phyloP scores from a whole-genome alignment of 495 filamentous ascomycete genomes.

The Tuber melanosporum region DNA sequence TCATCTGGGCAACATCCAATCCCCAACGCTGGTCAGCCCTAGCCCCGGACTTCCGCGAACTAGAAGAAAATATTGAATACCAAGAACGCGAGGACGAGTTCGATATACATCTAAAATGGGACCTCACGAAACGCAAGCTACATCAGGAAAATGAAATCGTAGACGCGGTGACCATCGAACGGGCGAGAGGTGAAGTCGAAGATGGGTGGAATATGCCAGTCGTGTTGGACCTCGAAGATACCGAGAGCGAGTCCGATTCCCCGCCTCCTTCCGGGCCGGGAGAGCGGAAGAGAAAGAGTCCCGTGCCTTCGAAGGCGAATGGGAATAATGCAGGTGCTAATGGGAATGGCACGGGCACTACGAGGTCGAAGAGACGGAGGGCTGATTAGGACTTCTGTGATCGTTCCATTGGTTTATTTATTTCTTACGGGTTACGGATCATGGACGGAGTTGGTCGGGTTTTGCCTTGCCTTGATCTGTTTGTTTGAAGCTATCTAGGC shows the following conservation, averaged over 20 bases:
- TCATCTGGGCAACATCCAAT: constrained; percentile 85
- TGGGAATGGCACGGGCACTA: not conserved
- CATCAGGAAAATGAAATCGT: constrained; percentile 79
- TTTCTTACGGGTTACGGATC: constrained; percentile 1
- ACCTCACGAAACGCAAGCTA: constrained; percentile 81
- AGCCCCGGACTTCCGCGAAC: constrained; percentile 92
- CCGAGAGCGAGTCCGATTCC: constrained; percentile 69
- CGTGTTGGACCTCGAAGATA: constrained; percentile 68
- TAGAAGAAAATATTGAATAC: constrained; percentile 97
- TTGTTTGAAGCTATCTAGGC: not conserved
- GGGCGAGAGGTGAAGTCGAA: constrained; percentile 55
- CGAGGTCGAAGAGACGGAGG: not conserved
- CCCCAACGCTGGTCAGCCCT: constrained; percentile 95
- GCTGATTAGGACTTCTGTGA: not conserved
- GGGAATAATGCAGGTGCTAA: not conserved
- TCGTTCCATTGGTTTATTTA: not conserved
- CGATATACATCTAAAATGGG: constrained; percentile 91
- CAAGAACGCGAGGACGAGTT: constrained; percentile 94
- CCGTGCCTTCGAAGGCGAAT: constrained; percentile 1
- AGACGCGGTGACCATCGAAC: constrained; percentile 73
- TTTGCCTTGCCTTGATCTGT: not conserved
- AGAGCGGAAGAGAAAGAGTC: constrained; percentile 33
- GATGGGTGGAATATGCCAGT: constrained; percentile 79
- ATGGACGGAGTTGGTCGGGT: not conserved
- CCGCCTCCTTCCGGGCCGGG: constrained; percentile 15